A percentile compares a stretch with the other conserved stretches of the same genome.
These are phyloP conservation scores for Ganoderma lingzhi DNA, from an alignment of 1,284 basidiomycete genomes.

Conservation along the genomic window DNA sequence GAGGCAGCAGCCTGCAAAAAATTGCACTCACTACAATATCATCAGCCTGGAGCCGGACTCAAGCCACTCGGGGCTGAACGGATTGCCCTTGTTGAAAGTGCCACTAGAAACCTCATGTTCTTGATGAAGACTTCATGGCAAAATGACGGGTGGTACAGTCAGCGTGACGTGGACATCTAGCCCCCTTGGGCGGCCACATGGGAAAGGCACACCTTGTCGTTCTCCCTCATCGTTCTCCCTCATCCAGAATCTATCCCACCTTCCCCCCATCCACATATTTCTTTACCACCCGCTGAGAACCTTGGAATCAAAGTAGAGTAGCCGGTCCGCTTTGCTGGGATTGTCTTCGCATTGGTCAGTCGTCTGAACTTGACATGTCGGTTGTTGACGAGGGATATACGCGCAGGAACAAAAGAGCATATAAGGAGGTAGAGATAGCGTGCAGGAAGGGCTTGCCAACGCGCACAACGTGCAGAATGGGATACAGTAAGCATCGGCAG, in stretches of 20 bases:
- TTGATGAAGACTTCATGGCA: slow-evolving; percentile 86
- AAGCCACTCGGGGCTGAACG: slow-evolving; percentile 89
- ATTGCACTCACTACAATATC: slow-evolving; percentile 81
- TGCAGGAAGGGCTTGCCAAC: slow-evolving; percentile 72
- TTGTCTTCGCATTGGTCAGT: slow-evolving; percentile 96
- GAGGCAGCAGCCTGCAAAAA: slow-evolving; percentile 1
- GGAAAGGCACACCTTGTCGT: slow-evolving; percentile 70
- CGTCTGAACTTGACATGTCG: slow-evolving; percentile 94
- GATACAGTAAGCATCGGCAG: too few species aligned
- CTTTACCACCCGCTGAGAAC: slow-evolving; percentile 96
- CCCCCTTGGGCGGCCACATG: background rate
- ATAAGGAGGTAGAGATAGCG: slow-evolving; percentile 96
- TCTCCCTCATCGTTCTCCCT: too few species aligned
- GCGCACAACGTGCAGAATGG: too few species aligned
- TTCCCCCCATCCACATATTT: slow-evolving; percentile 99
- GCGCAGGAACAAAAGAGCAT: slow-evolving; percentile 96
- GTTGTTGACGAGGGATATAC: slow-evolving; percentile 83
- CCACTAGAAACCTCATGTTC: slow-evolving; percentile 98
- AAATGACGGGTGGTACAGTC: slow-evolving; percentile 6
- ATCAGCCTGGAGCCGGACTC: slow-evolving; percentile 94
- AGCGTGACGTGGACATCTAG: slow-evolving; percentile 8
- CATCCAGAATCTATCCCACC: too few species aligned
- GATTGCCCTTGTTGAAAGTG: slow-evolving; percentile 97
- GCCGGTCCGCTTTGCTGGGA: slow-evolving; percentile 94
- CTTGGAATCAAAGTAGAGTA: slow-evolving; percentile 99